phyloP scores from a whole-genome alignment of 2,329 filamentous ascomycete genomes.

The Fusarium devonianum region DNA sequence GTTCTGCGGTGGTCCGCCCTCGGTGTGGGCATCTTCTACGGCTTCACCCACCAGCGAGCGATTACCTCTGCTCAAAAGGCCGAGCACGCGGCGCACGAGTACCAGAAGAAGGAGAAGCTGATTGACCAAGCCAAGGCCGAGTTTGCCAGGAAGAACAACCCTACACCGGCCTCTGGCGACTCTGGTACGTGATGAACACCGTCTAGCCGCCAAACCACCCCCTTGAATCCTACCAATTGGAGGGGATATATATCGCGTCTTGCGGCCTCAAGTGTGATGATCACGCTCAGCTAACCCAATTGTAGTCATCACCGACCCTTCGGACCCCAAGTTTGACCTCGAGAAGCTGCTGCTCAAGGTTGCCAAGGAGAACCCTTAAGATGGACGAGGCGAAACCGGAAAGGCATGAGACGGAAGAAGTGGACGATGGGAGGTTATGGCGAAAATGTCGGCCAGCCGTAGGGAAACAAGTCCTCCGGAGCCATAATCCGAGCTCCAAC shows the following conservation, averaged over 20 bases:
- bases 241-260: constrained; percentile 13
- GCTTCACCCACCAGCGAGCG: constrained; percentile 88
- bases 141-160: constrained; percentile 78
- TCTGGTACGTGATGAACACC: constrained; percentile 42
- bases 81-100: constrained; percentile 78
- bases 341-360: constrained; percentile 80
- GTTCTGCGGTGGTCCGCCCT: constrained; percentile 97
- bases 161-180: constrained; percentile 47
- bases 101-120: constrained; percentile 87
- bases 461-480: constrained; percentile 35
- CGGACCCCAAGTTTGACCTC: constrained; percentile 90
- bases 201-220: constrained; percentile 7
- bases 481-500: constrained; percentile 43
- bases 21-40: constrained; percentile 90
- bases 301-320: constrained; percentile 64
- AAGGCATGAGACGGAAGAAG: constrained; percentile 40
- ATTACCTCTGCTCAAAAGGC: constrained; percentile 76
- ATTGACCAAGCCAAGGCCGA: constrained; percentile 93
- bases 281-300: constrained; percentile 33
- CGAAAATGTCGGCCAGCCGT: constrained; percentile 37
- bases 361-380: constrained; percentile 59
- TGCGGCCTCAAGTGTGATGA: too few species aligned
- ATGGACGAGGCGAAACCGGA: constrained; percentile 22
- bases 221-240: constrained; percentile 19
- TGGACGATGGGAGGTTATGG: constrained; percentile 37